Evolutionary conservation across 257 asterid species (phyloP).

Genomic region (Plantago major): DNA sequence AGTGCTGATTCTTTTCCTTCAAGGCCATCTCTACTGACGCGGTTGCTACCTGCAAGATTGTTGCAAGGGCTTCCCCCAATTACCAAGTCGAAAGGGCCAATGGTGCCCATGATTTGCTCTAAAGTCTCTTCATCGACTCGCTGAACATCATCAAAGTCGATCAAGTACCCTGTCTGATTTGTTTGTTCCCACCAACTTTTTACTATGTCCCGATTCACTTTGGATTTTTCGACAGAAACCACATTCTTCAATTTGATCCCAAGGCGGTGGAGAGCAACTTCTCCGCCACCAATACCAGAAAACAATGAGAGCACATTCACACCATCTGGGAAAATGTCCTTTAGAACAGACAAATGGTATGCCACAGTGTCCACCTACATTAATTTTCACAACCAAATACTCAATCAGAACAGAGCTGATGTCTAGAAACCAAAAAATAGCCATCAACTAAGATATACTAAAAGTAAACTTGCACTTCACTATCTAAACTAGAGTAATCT

Average conservation of each 20-base stretch:
- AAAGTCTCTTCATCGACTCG: constrained; percentile 31
- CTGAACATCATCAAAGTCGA: constrained; percentile 57
- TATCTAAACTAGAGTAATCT: neutral
- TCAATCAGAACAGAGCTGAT: neutral
- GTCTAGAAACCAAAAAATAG: neutral
- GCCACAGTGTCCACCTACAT: constrained; percentile 86
- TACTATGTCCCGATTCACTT: constrained; percentile 60
- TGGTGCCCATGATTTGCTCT: constrained; percentile 24
- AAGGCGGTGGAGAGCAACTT: constrained; percentile 84
- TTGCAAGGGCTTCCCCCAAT: constrained; percentile 88
- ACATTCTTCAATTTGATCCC: constrained; percentile 63
- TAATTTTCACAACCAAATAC: neutral
- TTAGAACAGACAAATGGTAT: constrained; percentile 72
- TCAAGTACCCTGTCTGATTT: constrained; percentile 30
- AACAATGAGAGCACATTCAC: constrained; percentile 68
- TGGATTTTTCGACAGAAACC: constrained; percentile 65
- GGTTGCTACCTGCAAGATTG: constrained; percentile 68
- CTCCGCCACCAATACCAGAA: constrained; percentile 95
- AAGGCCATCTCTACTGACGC: constrained; percentile 71
- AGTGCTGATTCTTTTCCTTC: constrained; percentile 64
- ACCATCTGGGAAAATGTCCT: constrained; percentile 61
- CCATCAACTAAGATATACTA: neutral
- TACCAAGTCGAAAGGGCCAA: constrained; percentile 48
- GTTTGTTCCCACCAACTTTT: constrained; percentile 96
- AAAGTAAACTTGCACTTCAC: neutral